Conservation (phyloP, 805 yeast genomes). For the Blastobotrys peoriensis region DNA sequence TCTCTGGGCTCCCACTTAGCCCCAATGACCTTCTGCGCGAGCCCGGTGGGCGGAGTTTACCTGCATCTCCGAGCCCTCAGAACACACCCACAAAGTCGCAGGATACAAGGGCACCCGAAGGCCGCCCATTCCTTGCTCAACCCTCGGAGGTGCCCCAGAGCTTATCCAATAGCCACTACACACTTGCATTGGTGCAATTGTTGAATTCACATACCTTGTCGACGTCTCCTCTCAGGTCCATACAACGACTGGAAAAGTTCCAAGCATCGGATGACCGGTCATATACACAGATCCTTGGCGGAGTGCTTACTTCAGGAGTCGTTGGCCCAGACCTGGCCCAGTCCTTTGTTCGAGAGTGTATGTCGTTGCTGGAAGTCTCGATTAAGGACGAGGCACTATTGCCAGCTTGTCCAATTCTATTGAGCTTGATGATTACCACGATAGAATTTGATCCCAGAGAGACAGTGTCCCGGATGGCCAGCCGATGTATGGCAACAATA, state of each 20-base stretch:
- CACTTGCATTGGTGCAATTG: background rate
- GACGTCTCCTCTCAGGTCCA: background rate
- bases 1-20: no score
- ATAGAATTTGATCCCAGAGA: background rate
- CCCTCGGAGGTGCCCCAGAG: background rate
- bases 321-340: background rate
- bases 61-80: slow-evolving; percentile 2
- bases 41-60: background rate
- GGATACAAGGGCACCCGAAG: background rate
- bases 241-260: background rate
- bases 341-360: background rate
- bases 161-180: background rate
- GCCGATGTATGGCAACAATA: background rate
- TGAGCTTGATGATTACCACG: background rate
- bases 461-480: background rate
- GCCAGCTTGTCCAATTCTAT: background rate
- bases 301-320: background rate
- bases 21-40: no score
- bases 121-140: background rate
- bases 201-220: background rate
- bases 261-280: background rate
- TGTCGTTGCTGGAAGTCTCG: background rate
- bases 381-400: background rate
- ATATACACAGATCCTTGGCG: background rate
- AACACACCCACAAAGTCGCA: background rate